Percentiles rank a stretch among this genome's conserved stretches.
Conservation (phyloP, 75 land plant genomes). For the Chamaecyparis obtusa region DNA sequence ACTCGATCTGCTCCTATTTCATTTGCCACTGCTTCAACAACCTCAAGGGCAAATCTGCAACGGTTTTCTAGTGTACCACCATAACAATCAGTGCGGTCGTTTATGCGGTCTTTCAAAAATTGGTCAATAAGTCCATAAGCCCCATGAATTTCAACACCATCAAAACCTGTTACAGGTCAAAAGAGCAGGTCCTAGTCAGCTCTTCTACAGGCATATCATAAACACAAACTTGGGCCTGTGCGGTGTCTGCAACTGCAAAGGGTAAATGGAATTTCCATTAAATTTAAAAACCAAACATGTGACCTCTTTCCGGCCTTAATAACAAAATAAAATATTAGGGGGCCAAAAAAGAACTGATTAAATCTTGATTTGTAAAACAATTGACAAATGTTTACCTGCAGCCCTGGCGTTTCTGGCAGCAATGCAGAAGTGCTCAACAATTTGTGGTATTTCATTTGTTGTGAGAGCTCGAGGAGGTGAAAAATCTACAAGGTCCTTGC, state of each 20-base stretch:
- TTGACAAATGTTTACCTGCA: slow-evolving; percentile 23
- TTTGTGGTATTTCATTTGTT: slow-evolving; percentile 36
- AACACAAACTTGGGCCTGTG: not conserved
- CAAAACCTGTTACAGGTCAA: not conserved
- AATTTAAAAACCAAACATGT: not conserved
- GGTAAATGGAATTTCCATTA: not conserved
- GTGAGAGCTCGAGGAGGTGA: slow-evolving; percentile 39
- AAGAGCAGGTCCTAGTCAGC: not conserved
- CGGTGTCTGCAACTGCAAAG: not conserved
- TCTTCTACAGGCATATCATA: not conserved
- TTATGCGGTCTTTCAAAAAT: slow-evolving; percentile 57
- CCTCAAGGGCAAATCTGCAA: slow-evolving; percentile 59
- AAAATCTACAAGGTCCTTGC: slow-evolving; percentile 16
- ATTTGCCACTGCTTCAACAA: slow-evolving; percentile 39
- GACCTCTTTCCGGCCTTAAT: not conserved
- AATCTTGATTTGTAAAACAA: not conserved
- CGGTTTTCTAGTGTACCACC: slow-evolving; percentile 69
- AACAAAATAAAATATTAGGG: not conserved
- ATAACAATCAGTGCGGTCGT: slow-evolving; percentile 65
- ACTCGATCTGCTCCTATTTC: slow-evolving; percentile 69
- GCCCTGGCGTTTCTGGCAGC: slow-evolving; percentile 44
- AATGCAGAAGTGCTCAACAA: slow-evolving; percentile 35
- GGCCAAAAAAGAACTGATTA: not conserved
- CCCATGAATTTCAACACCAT: not conserved
- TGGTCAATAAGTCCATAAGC: slow-evolving; percentile 71